phyloP scores from a whole-genome alignment of 805 yeast species.

The Blastobotrys peoriensis region DNA sequence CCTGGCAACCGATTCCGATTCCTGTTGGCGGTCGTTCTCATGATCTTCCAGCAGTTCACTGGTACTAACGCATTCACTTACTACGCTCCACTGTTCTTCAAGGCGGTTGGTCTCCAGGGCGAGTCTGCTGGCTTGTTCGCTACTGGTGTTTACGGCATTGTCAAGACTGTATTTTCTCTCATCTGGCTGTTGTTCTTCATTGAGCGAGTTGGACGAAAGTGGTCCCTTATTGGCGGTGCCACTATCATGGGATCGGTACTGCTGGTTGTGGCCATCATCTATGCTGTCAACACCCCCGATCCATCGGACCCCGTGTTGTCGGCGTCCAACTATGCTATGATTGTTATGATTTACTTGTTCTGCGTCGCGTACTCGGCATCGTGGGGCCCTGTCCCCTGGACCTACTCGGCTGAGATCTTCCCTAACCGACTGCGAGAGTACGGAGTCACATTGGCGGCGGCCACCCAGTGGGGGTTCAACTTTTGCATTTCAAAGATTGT shows the following conservation, averaged over 20 bases:
- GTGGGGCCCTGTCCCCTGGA: slow-evolving; percentile 22
- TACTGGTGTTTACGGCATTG: slow-evolving; percentile 48
- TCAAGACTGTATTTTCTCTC: slow-evolving; percentile 28
- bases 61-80: slow-evolving; percentile 33
- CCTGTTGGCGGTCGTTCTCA: slow-evolving; percentile 48
- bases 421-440: slow-evolving; percentile 17
- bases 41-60: slow-evolving; percentile 36
- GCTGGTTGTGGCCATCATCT: slow-evolving; percentile 12
- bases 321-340: slow-evolving; percentile 33
- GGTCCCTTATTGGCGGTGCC: slow-evolving; percentile 16
- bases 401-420: slow-evolving; percentile 18
- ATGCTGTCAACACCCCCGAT: slow-evolving; percentile 12
- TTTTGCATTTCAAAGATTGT: slow-evolving; percentile 40
- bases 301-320: slow-evolving; percentile 4
- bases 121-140: slow-evolving; percentile 42
- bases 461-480: slow-evolving; percentile 45
- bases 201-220: slow-evolving; percentile 16
- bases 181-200: slow-evolving; percentile 10
- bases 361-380: slow-evolving; percentile 39
- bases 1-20: slow-evolving; percentile 19
- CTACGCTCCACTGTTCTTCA: slow-evolving; percentile 48
- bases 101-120: slow-evolving; percentile 44
- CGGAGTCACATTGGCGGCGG: slow-evolving; percentile 74
- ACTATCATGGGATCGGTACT: slow-evolving; percentile 14
- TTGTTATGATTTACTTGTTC: slow-evolving; percentile 59